Conservation (phyloP, 164 flowering plant species). For the Stephania cephalantha region DNA sequence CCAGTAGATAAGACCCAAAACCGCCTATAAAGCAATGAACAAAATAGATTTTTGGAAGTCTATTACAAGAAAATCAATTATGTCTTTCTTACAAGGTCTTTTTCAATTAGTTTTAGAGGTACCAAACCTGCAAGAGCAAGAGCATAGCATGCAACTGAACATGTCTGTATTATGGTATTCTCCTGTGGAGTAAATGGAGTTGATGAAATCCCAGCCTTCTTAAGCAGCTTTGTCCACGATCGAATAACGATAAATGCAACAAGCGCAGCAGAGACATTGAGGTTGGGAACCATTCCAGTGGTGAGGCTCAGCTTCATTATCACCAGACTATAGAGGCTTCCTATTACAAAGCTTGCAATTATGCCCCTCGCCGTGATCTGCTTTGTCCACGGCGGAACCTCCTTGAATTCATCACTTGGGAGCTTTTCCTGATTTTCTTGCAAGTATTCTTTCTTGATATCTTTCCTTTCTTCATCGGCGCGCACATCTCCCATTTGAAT, state of each 20-base stretch:
- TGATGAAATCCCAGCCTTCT: constrained; percentile 42
- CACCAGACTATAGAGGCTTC: constrained; percentile 60
- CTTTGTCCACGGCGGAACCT: constrained; percentile 59
- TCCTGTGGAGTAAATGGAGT: constrained; percentile 81
- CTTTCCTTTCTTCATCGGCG: constrained; percentile 23
- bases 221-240: constrained; percentile 60
- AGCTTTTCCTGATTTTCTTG: constrained; percentile 19
- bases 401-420: constrained; percentile 15
- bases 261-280: constrained; percentile 89
- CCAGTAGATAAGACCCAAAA: constrained; percentile 84
- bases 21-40: constrained; percentile 54
- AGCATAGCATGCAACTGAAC: constrained; percentile 86
- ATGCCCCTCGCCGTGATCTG: constrained; percentile 77
- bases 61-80: neutral
- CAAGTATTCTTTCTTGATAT: constrained; percentile 17
- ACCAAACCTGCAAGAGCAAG: constrained; percentile 66
- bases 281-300: constrained; percentile 71
- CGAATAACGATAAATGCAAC: constrained; percentile 67
- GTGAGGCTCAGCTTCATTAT: constrained; percentile 81
- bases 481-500: constrained; percentile 8
- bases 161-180: constrained; percentile 86
- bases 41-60: neutral
- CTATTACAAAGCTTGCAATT: constrained; percentile 61
- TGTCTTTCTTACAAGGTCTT: neutral
- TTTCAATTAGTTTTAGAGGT: neutral